These are phyloP conservation scores for Phytophthora boehmeriae DNA, from an alignment of 352 stramenopile genomes.

Conservation along the genomic window DNA sequence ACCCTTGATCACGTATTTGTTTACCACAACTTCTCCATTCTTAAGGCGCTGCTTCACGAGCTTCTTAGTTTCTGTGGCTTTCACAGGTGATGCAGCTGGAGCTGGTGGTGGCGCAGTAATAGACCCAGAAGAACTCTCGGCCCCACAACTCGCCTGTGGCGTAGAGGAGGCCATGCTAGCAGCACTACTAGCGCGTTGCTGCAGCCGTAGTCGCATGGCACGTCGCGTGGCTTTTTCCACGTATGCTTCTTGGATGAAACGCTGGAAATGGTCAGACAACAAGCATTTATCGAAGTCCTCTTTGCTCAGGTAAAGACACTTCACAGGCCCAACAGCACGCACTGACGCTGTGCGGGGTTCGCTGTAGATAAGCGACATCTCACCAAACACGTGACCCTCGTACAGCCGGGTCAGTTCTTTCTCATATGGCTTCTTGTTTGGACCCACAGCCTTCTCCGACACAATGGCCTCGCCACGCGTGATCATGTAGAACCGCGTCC, in stretches of 20 bases:
- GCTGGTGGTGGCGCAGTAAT: slow-evolving; percentile 47
- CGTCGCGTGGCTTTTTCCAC: slow-evolving; percentile 85
- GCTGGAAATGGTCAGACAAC: slow-evolving; percentile 82
- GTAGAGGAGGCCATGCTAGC: slow-evolving; percentile 17
- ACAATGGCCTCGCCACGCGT: slow-evolving; percentile 86
- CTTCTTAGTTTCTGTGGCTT: slow-evolving; percentile 79
- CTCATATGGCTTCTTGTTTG: slow-evolving; percentile 55
- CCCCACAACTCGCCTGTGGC: slow-evolving; percentile 22
- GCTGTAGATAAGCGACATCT: slow-evolving; percentile 90
- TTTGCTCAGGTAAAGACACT: slow-evolving; percentile 87
- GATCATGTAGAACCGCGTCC: slow-evolving; percentile 91
- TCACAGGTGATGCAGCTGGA: slow-evolving; percentile 54
- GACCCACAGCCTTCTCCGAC: slow-evolving; percentile 58
- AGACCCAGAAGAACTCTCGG: slow-evolving; percentile 32
- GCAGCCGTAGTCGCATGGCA: slow-evolving; percentile 78
- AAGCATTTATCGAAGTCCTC: slow-evolving; percentile 90
- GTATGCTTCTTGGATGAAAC: slow-evolving; percentile 87
- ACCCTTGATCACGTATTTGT: slow-evolving; percentile 95
- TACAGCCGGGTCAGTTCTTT: slow-evolving; percentile 86
- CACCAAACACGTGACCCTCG: slow-evolving; percentile 88
- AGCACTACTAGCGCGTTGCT: slow-evolving; percentile 54
- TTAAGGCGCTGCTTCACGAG: slow-evolving; percentile 85
- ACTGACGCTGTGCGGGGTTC: slow-evolving; percentile 86
- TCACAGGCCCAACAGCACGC: slow-evolving; percentile 76
- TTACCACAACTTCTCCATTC: slow-evolving; percentile 89